Percentiles rank a stretch among this genome's conserved stretches.
phyloP scores from a whole-genome alignment of 345 rosid species.

The Linum tenue region DNA sequence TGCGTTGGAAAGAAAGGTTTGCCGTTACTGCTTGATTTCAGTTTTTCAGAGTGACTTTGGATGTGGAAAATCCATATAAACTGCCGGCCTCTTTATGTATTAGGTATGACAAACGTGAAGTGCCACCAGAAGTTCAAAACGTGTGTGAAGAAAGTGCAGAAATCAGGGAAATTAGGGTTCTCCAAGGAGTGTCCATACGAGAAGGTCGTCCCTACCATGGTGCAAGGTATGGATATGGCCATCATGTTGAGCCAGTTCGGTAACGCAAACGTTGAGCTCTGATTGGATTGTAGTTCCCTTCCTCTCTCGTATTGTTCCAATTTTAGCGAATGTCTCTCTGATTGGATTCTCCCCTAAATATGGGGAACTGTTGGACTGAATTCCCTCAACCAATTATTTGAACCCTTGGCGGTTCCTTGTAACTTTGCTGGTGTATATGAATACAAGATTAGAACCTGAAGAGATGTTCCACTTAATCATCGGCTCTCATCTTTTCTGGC shows the following conservation, averaged over 20 bases:
- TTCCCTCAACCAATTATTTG: no score
- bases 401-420: no score
- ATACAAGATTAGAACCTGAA: no score
- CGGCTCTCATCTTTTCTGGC: no score
- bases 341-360: no score
- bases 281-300: conserved; percentile 6
- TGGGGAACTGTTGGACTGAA: no score
- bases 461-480: no score
- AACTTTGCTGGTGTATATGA: no score
- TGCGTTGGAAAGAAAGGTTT: conserved; percentile 69
- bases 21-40: no score
- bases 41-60: not conserved
- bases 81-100: no score
- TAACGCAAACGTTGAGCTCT: conserved; percentile 38
- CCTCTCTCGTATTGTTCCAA: no score
- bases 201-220: conserved; percentile 62
- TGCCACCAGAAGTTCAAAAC: conserved; percentile 72
- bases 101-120: conserved; percentile 49
- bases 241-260: conserved; percentile 63
- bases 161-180: conserved; percentile 52
- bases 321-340: no score
- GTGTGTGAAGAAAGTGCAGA: conserved; percentile 57
- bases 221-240: conserved; percentile 76
- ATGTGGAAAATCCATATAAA: not conserved
- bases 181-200: conserved; percentile 61